These are phyloP conservation scores for Musa balbisiana DNA, from an alignment of 202 grass and related monocot species.

Conservation along the genomic window DNA sequence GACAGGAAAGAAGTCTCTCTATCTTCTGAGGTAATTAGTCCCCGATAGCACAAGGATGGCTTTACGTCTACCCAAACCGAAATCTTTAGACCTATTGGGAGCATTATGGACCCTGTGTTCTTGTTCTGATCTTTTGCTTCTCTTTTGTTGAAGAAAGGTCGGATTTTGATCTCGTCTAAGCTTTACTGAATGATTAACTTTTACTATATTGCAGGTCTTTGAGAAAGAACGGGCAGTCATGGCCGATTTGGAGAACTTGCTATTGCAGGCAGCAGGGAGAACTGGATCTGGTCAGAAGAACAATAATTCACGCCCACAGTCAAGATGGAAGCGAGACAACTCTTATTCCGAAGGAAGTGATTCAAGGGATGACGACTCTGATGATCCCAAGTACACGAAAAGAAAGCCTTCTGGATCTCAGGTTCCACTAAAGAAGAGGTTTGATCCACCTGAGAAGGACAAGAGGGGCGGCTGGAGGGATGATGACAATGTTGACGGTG, in stretches of 20 bases:
- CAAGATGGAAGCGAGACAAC: slow-evolving; percentile 32
- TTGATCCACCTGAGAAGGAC: slow-evolving; percentile 44
- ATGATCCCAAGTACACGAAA: slow-evolving; percentile 35
- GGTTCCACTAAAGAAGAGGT: slow-evolving; percentile 85
- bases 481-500: slow-evolving; percentile 15
- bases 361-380: slow-evolving; percentile 36
- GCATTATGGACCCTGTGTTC: neutral
- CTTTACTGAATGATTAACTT: too few species aligned
- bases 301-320: slow-evolving; percentile 34
- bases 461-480: slow-evolving; percentile 14
- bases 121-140: neutral
- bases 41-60: too few species aligned
- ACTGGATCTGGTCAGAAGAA: slow-evolving; percentile 25
- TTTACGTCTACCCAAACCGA: too few species aligned
- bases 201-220: neutral
- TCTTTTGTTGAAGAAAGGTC: neutral
- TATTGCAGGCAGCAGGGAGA: slow-evolving; percentile 69
- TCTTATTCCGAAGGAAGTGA: slow-evolving; percentile 42
- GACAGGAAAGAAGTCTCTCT: too few species aligned
- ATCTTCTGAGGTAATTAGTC: too few species aligned
- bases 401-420: slow-evolving; percentile 45
- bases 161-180: neutral
- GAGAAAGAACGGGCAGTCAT: slow-evolving; percentile 22
- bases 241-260: slow-evolving; percentile 55
- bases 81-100: neutral